Conservation (phyloP, 2,329 filamentous ascomycete genomes). For the Colletotrichum limetticola region DNA sequence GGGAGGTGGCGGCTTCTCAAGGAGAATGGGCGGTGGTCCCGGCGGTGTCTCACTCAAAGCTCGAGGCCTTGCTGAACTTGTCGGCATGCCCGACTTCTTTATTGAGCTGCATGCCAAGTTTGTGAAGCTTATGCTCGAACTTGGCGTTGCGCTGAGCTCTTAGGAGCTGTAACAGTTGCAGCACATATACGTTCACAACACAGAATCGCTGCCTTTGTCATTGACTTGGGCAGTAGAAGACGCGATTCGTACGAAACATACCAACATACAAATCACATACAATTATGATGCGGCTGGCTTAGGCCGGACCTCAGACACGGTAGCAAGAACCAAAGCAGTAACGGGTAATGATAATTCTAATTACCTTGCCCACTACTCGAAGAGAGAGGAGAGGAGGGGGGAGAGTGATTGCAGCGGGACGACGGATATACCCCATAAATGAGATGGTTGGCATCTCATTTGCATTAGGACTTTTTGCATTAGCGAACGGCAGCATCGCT, state of each 20-base stretch:
- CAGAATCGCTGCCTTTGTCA: background rate
- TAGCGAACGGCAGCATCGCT: constrained; percentile 29
- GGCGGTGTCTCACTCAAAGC: constrained; percentile 67
- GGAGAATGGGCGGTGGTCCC: constrained; percentile 67
- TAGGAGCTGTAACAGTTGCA: constrained; percentile 39
- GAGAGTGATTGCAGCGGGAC: background rate
- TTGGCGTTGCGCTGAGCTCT: constrained; percentile 64
- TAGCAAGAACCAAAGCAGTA: constrained; percentile 20
- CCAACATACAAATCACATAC: background rate
- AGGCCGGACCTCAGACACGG: background rate
- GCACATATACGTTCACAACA: constrained; percentile 22
- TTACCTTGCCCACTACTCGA: constrained; percentile 18
- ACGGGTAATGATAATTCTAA: constrained; percentile 10
- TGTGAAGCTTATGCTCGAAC: constrained; percentile 70
- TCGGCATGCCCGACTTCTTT: constrained; percentile 75
- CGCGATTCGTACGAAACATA: background rate
- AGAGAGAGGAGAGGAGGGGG: background rate
- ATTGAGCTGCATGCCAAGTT: constrained; percentile 73
- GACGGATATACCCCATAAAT: constrained; percentile 27
- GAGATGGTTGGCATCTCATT: background rate
- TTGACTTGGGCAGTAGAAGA: background rate
- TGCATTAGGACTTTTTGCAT: constrained; percentile 27
- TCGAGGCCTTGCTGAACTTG: constrained; percentile 72
- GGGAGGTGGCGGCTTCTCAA: constrained; percentile 65
- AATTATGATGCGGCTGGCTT: background rate